Percentiles rank a stretch among this genome's conserved stretches.
Evolutionary conservation across 2,329 filamentous ascomycete genomes (phyloP).

Genomic region (Bipolaris bicolor): DNA sequence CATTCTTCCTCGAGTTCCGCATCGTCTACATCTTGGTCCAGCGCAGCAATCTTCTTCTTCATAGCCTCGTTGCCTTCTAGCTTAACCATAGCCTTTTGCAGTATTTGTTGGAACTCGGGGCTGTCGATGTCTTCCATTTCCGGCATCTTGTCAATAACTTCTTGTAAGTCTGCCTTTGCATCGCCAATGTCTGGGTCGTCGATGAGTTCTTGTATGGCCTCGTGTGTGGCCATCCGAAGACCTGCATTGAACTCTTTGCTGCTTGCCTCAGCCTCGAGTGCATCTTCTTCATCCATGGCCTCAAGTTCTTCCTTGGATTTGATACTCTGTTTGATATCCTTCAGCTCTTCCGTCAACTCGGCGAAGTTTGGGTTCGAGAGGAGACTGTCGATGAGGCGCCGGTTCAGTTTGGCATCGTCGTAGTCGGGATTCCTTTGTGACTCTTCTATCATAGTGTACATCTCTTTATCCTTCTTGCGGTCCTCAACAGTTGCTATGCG

Average conservation of each 20-base stretch:
- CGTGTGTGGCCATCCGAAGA: conserved; percentile 28
- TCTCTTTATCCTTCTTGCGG: conserved; percentile 28
- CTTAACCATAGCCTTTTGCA: conserved; percentile 31
- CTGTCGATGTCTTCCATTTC: conserved; percentile 27
- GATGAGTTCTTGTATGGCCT: conserved; percentile 33
- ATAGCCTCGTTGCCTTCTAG: conserved; percentile 29
- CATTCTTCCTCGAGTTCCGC: conserved; percentile 23
- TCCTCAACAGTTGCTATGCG: conserved; percentile 35
- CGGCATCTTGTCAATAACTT: conserved; percentile 32
- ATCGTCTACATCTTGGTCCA: conserved; percentile 15
- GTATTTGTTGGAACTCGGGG: conserved; percentile 28
- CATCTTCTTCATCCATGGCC: conserved; percentile 16
- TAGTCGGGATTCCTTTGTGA: conserved; percentile 36
- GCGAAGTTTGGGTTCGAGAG: conserved; percentile 39
- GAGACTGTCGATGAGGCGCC: conserved; percentile 35
- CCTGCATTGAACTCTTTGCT: conserved; percentile 23
- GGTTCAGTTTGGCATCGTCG: conserved; percentile 35
- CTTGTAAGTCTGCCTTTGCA: conserved; percentile 29
- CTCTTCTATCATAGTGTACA: conserved; percentile 33
- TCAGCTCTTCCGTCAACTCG: conserved; percentile 35
- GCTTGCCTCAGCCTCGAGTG: conserved; percentile 21
- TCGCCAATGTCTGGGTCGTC: conserved; percentile 38
- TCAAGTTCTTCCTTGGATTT: conserved; percentile 25
- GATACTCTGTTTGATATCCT: conserved; percentile 34
- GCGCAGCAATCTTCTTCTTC: conserved; percentile 28